Conservation (phyloP, 2,329 filamentous ascomycete genomes). For the Plectosphaerella sp. region DNA sequence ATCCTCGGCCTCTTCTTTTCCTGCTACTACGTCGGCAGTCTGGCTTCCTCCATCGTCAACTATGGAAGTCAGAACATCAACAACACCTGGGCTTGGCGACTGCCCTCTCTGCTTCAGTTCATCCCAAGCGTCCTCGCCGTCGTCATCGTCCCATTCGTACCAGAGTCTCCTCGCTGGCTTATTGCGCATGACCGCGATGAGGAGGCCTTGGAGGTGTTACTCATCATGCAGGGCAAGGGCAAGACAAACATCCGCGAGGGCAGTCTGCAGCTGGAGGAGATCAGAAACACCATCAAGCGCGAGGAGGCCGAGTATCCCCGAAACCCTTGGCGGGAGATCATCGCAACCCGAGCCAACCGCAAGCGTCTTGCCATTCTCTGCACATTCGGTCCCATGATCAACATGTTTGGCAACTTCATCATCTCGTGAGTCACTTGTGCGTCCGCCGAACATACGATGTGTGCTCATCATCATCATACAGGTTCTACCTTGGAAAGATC, state of each 20-base stretch:
- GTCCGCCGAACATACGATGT: no score
- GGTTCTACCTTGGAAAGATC: slow-evolving; percentile 22
- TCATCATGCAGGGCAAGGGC: slow-evolving; percentile 35
- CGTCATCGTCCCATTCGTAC: slow-evolving; percentile 5
- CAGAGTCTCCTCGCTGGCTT: slow-evolving; percentile 27
- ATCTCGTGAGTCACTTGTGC: slow-evolving; percentile 16
- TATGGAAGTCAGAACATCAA: slow-evolving; percentile 26
- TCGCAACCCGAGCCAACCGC: slow-evolving; percentile 16
- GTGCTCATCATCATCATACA: background rate
- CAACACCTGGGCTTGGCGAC: slow-evolving; percentile 29
- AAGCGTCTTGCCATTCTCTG: slow-evolving; percentile 18
- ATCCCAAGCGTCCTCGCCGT: slow-evolving; percentile 22
- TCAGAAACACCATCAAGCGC: slow-evolving; percentile 15
- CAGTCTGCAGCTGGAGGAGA: slow-evolving; percentile 12
- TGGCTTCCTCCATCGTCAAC: slow-evolving; percentile 21
- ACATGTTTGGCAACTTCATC: slow-evolving; percentile 25
- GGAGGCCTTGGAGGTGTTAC: slow-evolving; percentile 18
- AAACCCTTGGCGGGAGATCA: slow-evolving; percentile 20
- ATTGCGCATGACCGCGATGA: slow-evolving; percentile 22
- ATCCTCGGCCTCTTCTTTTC: slow-evolving; percentile 14
- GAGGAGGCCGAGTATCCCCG: slow-evolving; percentile 18
- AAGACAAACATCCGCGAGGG: slow-evolving; percentile 17
- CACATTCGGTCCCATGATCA: slow-evolving; percentile 19
- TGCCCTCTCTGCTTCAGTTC: slow-evolving; percentile 27
- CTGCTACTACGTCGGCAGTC: slow-evolving; percentile 22